phyloP scores from a whole-genome alignment of 2,329 filamentous ascomycete genomes.

The Parastagonospora nodorum region DNA sequence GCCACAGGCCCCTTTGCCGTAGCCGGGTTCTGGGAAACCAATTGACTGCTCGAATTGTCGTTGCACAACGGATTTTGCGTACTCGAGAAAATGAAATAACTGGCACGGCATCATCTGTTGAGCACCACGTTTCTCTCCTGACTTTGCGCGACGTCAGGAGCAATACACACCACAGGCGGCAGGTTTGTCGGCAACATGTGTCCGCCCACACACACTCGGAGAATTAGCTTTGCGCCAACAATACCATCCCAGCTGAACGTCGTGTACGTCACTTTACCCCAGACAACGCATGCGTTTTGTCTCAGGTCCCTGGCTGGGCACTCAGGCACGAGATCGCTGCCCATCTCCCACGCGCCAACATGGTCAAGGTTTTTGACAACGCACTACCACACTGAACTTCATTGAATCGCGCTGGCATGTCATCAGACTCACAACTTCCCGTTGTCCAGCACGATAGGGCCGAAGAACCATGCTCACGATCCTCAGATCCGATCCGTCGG shows the following conservation, averaged over 20 bases:
- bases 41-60: not conserved
- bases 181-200: not conserved
- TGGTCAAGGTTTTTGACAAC: not conserved
- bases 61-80: too few relatives aligned
- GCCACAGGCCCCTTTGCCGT: not conserved
- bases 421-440: too few relatives aligned
- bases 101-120: too few relatives aligned
- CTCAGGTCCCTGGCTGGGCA: not conserved
- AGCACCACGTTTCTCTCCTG: too few relatives aligned
- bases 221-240: not conserved
- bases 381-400: not conserved
- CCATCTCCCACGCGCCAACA: not conserved
- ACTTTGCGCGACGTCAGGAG: too few relatives aligned
- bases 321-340: not conserved
- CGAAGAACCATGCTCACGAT: too few relatives aligned
- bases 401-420: too few relatives aligned
- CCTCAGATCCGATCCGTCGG: too few relatives aligned
- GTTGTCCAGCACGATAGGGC: too few relatives aligned
- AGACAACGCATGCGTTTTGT: not conserved
- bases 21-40: not conserved
- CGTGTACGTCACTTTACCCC: slow-evolving; percentile 4
- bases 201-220: not conserved
- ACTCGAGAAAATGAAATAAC: too few relatives aligned
- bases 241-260: not conserved
- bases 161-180: not conserved